A percentile compares a stretch with the other conserved stretches of the same genome.
phyloP scores from a whole-genome alignment of 108 stramenopile genomes.

The Licmophora abbreviata region DNA sequence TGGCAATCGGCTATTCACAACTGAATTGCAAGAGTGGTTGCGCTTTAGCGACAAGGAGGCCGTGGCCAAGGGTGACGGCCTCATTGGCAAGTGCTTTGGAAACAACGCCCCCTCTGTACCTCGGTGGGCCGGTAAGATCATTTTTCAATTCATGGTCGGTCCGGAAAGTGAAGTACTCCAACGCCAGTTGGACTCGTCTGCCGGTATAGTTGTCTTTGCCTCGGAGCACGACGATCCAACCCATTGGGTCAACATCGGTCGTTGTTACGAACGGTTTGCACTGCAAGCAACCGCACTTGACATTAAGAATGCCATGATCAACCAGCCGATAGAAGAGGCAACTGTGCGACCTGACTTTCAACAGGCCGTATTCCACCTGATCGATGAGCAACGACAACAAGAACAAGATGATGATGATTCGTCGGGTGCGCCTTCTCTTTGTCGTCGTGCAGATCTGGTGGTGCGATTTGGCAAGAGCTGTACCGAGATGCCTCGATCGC shows the following conservation, averaged over 20 bases:
- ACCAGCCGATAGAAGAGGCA: neutral
- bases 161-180: neutral
- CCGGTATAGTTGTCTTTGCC: neutral
- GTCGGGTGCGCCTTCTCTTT: neutral
- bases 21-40: neutral
- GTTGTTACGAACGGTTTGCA: constrained; percentile 2
- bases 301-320: neutral
- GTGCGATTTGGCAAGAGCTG: constrained; percentile 6
- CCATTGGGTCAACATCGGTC: neutral
- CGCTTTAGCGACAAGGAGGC: neutral
- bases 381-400: neutral
- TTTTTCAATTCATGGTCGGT: neutral
- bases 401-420: neutral
- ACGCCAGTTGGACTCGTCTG: neutral
- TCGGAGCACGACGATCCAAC: neutral
- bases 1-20: neutral
- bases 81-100: neutral
- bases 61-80: neutral
- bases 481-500: constrained; percentile 7
- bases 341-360: neutral
- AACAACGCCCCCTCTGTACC: neutral
- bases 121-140: neutral
- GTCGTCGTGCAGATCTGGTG: neutral
- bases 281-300: neutral
- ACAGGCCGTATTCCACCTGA: neutral